Evolutionary conservation across 345 rosid species (phyloP), one percentile per base, ranked within the genome.

Genomic region (Nasturtium officinale): DNA sequence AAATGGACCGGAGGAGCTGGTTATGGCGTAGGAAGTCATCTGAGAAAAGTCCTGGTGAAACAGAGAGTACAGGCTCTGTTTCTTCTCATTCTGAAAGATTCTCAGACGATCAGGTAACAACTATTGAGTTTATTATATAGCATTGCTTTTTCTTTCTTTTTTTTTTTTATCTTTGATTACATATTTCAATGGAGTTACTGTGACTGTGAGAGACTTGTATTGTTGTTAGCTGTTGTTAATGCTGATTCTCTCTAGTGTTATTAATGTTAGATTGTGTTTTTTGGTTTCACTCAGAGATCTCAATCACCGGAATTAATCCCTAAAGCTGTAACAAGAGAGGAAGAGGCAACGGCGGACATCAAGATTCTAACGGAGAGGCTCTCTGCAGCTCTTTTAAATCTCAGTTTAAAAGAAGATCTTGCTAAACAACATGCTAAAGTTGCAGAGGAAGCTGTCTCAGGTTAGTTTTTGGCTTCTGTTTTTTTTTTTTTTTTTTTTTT

Each of bases 361-460:
- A 86, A 77, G 80, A 77, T 72, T 77, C 61, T 93, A 29, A 70
- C 74, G 18, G 92, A 85, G 71, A 87, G 83, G 82, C 84, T 91
- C 66, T 89, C 98, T 15, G 85, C 90, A 65, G 99, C 97, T 58
- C 96, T 88, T 66, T 77, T 83, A 17, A 85, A 87, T 62, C 82
- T 90, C 38, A 86, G 83, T 73, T 83, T 90, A 74, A 88, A 91
- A 82, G 97, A 95, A 60, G 93, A 91, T 58, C 79, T 90, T 79
- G 92, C 89, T 0, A 89, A 86, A 77, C 96, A 95, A 76, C 99
- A 95, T 73, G 80, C 93, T 43, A 91, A 85, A 81, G 99, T 95
- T 65, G 96, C 99, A 46, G 99, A 95, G 76, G 99, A 95, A 84
- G 99, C 99, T 62, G 90, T 95, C 46, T 73, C 94, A 60, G 99